Evolutionary conservation across 192 early-diverging fungal genomes (phyloP), one percentile per base, ranked within the genome.

Genomic region (Podila epicladia): DNA sequence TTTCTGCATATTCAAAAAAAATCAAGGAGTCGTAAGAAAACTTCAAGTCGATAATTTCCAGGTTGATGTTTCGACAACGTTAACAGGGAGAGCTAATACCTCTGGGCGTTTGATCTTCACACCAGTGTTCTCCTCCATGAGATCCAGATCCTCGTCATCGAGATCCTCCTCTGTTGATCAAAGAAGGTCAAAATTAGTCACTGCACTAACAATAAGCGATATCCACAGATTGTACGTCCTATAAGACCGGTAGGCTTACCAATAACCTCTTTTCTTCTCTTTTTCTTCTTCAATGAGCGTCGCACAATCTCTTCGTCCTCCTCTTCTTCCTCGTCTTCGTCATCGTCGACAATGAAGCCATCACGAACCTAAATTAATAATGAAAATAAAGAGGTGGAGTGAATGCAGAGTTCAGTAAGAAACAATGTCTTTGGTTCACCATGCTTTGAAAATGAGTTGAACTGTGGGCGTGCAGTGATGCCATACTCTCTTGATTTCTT

Each of bases 141-240:
- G 87, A 26, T 94, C 95, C 62, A 97, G 77, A 82, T 99, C 98
- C 65, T 99, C 98, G 20, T 97, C 97, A 29, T 96, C 94, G 19
- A 96, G 83, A 45, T 91, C 90, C 58, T 97, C 94, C 63, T 95
- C 93, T 70, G 65, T 83, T 24, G 26, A 55, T n/a, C 22, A 59
- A 58, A 45, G 24, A 49, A 15, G 29, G 49, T 37, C 4, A 26
- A 41, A 4, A 11, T 37, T 35, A 32, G 62, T 2, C 15, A 64
- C 13, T 28, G 12, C 26, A 26, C 26, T 9, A 11, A 5, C 28
- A 7, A 26, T 41, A 45, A 48, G 45, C 58, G n/a, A 33, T 74
- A 35, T n/a, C n/a, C 24, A 9, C 68, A 72, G 45, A 65, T 55
- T 32, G 64, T 58, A n/a, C 72, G 24, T 50, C 64, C 62, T 65